A percentile compares a stretch with the other conserved stretches of the same genome.
These are phyloP conservation scores for Tetraselmis striata DNA, from an alignment of 139 green algal species.

Conservation along the genomic window DNA sequence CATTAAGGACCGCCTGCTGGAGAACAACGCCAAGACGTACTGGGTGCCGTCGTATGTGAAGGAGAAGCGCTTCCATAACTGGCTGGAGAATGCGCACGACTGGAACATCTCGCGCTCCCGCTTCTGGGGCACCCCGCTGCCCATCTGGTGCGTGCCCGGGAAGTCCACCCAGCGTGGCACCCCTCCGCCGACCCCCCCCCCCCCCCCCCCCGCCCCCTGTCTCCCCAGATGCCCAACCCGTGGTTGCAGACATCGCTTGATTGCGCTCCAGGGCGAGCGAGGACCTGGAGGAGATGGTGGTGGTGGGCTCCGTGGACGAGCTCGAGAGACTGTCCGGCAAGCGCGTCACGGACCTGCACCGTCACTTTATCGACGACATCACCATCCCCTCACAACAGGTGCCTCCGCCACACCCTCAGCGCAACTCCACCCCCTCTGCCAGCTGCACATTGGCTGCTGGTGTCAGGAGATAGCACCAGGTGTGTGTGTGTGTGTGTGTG, in stretches of 20 bases:
- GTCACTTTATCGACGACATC: conserved; percentile 97
- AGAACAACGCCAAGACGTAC: conserved; percentile 83
- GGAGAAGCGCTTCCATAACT: conserved; percentile 99
- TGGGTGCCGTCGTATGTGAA: conserved; percentile 95
- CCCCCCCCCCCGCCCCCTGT: too few relatives aligned
- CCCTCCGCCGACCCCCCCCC: too few relatives aligned
- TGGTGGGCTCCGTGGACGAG: conserved; percentile 80
- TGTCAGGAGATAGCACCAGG: too few relatives aligned
- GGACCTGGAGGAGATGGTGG: conserved; percentile 82
- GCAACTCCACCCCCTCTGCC: too few relatives aligned
- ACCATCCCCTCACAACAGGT: conserved; percentile 77
- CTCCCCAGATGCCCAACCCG: too few relatives aligned
- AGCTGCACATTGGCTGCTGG: too few relatives aligned
- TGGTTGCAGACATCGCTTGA: too few relatives aligned
- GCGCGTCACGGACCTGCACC: conserved; percentile 87
- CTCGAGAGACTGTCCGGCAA: conserved; percentile 79
- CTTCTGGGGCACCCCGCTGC: conserved; percentile 98
- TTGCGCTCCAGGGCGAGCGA: conserved; percentile 24
- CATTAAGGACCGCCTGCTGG: conserved; percentile 82
- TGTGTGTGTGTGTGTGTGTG: too few relatives aligned
- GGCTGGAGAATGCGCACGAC: conserved; percentile 92
- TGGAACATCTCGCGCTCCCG: conserved; percentile 77
- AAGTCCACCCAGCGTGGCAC: not conserved
- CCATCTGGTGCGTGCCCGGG: conserved; percentile 73
- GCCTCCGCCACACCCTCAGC: too few relatives aligned